Conservation (phyloP, 768 basidiomycete species). For the Suillus fuscotomentosus region DNA sequence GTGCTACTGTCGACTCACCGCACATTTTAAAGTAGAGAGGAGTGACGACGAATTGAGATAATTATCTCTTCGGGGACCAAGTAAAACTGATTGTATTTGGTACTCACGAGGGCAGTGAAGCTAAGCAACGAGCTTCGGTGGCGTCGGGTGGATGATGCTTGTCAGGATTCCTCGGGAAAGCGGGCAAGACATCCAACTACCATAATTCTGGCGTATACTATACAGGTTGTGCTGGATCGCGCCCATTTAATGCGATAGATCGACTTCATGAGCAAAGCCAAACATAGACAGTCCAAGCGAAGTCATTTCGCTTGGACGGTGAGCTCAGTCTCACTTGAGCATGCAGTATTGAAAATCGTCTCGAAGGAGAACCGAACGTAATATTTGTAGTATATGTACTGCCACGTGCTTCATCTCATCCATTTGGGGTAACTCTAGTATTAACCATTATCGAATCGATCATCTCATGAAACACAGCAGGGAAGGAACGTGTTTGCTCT, state of each 20-base stretch:
- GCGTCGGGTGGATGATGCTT: not conserved
- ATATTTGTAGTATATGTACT: not conserved
- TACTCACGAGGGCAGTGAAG: not conserved
- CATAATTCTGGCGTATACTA: too few relatives aligned
- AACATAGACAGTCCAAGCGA: not conserved
- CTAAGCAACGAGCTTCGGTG: not conserved
- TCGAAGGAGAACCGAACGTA: not conserved
- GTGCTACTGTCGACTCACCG: not conserved
- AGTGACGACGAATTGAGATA: not conserved
- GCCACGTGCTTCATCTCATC: slow-evolving; percentile 1
- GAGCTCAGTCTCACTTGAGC: not conserved
- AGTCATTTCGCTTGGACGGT: not conserved
- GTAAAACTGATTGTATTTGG: not conserved
- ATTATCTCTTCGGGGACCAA: not conserved
- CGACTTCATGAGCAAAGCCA: not conserved
- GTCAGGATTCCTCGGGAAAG: not conserved
- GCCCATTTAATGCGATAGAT: not conserved
- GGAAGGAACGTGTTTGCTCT: slow-evolving; percentile 1
- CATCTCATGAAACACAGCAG: not conserved
- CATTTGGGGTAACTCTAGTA: not conserved
- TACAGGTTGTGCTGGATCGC: not conserved
- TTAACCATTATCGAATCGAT: not conserved
- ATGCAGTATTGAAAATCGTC: not conserved
- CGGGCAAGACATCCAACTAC: not conserved
- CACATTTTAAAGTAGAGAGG: not conserved